Evolutionary conservation across 345 rosid genomes (phyloP), one percentile per base, ranked within the genome.

Genomic region (Bretschneidera sinensis): DNA sequence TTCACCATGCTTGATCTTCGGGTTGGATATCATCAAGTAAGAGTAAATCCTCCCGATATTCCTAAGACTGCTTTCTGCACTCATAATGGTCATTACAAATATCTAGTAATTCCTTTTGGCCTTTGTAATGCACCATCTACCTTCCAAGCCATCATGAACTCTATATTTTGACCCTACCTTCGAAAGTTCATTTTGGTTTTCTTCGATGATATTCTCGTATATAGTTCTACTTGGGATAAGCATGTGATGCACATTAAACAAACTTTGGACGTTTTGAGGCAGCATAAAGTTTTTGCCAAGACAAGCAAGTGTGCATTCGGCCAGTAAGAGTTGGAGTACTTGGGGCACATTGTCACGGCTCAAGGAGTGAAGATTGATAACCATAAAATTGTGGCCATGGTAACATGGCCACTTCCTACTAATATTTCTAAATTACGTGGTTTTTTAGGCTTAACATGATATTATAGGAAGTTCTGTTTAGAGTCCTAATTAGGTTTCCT

Each of bases 51-150:
- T 22, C 13, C 15, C 2, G 57, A 54, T 15, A 24, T 24, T 14
- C 34, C 8, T 9, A 54, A 54, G 21, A 54, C 28, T 10, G 57
- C 55, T 10, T 51, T 51, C 23, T 20, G 55, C 9, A 54, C 57
- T 8, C 57, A 54, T 16, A 54, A 9, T 24, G 57, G 34, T 2
- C 57, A 54, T 54, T 54, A 54, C 18, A 8, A 54, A 54, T 21
- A 21, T 17, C n/a, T 54, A 24, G 31, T 54, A 5, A 54, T 31
- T 4, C 35, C 35, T 31, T 31, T 31, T 31, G 35, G 35, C 9
- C 9, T 31, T 4, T 31, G 35, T 31, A 31, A 31, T 31, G 35
- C 35, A 31, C 35, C 9, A 9, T 31, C 35, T 31, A 31, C 35
- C 4, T 31, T 31, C 9, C 35, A 31, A 31, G 4, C 35, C 4